Conservation (phyloP, 2,329 filamentous ascomycete genomes). For the Chalaropsis ovoidea region DNA sequence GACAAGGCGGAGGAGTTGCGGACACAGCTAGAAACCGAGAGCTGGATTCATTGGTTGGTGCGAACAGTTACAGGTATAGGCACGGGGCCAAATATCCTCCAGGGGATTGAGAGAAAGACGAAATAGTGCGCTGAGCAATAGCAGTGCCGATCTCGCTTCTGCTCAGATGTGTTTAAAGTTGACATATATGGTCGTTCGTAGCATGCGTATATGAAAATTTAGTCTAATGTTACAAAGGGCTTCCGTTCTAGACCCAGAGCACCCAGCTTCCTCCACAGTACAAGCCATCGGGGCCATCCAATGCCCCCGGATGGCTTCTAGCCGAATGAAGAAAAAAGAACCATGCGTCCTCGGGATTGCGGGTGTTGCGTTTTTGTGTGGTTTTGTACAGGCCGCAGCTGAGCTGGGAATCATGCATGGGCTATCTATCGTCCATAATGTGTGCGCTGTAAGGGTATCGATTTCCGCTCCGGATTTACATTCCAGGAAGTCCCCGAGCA, state of each 20-base stretch:
- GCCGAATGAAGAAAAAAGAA: not conserved
- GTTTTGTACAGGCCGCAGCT: constrained; percentile 5
- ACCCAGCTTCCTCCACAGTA: not conserved
- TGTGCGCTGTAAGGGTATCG: not conserved
- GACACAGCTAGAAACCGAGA: constrained; percentile 51
- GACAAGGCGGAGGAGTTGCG: constrained; percentile 53
- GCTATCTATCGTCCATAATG: not conserved
- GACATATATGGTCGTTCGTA: not conserved
- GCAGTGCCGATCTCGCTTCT: not conserved
- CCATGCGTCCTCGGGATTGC: not conserved
- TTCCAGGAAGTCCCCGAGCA: constrained; percentile 21
- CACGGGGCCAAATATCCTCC: constrained; percentile 47
- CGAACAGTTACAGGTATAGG: constrained; percentile 52
- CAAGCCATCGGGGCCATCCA: not conserved
- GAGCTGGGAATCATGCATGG: constrained; percentile 14
- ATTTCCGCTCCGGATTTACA: constrained; percentile 19
- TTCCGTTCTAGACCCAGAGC: constrained; percentile 10
- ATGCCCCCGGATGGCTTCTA: not conserved
- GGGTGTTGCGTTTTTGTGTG: not conserved
- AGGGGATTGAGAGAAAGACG: constrained; percentile 27
- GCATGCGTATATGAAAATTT: constrained; percentile 12
- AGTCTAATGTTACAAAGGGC: constrained; percentile 26
- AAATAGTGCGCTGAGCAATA: not conserved
- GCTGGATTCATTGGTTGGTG: constrained; percentile 55
- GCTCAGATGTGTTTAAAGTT: not conserved